phyloP scores from a whole-genome alignment of 1,139 yeast species.

The Candida frijolesensis region DNA sequence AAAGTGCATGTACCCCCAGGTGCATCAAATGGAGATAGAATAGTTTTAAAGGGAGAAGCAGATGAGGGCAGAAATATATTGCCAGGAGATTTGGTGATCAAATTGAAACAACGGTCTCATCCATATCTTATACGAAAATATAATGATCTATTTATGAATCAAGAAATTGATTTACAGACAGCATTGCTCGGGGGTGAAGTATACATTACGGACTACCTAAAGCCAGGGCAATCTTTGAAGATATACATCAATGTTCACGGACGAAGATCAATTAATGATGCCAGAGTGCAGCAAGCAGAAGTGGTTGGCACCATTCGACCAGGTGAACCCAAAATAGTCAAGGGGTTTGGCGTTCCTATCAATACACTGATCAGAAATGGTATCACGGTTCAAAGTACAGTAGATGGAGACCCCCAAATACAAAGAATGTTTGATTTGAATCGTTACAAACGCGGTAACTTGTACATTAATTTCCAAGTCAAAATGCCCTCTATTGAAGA shows the following conservation, averaged over 20 bases:
- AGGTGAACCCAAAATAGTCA: conserved; percentile 49
- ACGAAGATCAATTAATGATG: conserved; percentile 23
- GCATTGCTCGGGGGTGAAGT: conserved; percentile 59
- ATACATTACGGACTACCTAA: conserved; percentile 44
- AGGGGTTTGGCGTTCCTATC: conserved; percentile 66
- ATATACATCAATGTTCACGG: conserved; percentile 46
- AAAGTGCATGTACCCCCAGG: conserved; percentile 58
- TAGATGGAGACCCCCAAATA: conserved; percentile 19
- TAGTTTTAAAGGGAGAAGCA: conserved; percentile 58
- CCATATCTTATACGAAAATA: conserved; percentile 50
- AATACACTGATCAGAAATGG: conserved; percentile 36
- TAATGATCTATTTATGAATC: conserved; percentile 48
- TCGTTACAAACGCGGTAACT: conserved; percentile 36
- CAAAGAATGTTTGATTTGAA: conserved; percentile 22
- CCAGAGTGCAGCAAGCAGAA: conserved; percentile 44
- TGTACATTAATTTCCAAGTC: conserved; percentile 45
- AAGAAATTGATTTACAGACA: conserved; percentile 50
- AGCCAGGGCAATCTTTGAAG: conserved; percentile 43
- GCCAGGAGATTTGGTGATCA: conserved; percentile 69
- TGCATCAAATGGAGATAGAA: conserved; percentile 49
- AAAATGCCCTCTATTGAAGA: conserved; percentile 34
- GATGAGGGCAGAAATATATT: conserved; percentile 61
- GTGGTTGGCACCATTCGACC: conserved; percentile 48
- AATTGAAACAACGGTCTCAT: conserved; percentile 36
- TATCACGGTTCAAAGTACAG: conserved; percentile 19